Evolutionary conservation across 805 yeast genomes (phyloP).

Genomic region (Wickerhamiella siamensis): DNA sequence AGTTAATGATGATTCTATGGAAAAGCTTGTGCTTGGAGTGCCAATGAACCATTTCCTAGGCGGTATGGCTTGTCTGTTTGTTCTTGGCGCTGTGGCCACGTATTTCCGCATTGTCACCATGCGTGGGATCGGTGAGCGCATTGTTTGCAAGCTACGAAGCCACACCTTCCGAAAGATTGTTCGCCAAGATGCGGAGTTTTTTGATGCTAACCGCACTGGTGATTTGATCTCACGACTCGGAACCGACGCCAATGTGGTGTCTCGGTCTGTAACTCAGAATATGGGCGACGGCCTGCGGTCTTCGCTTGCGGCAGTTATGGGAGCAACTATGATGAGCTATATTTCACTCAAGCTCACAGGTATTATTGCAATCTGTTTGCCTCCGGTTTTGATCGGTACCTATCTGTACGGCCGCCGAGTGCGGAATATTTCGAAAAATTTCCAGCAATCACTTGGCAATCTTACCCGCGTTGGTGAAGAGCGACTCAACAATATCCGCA

Average conservation of each 20-base stretch:
- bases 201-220: slow-evolving; percentile 82
- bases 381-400: slow-evolving; percentile 71
- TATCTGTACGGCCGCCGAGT: slow-evolving; percentile 69
- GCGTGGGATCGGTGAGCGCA: slow-evolving; percentile 69
- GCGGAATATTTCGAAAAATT: slow-evolving; percentile 53
- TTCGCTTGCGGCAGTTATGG: slow-evolving; percentile 66
- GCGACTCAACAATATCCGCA: slow-evolving; percentile 67
- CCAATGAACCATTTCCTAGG: slow-evolving; percentile 49
- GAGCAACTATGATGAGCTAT: slow-evolving; percentile 80
- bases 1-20: slow-evolving; percentile 30
- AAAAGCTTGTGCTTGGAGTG: slow-evolving; percentile 39
- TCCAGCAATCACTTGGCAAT: slow-evolving; percentile 74
- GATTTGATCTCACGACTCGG: slow-evolving; percentile 80
- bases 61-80: slow-evolving; percentile 46
- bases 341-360: slow-evolving; percentile 74
- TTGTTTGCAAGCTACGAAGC: slow-evolving; percentile 73
- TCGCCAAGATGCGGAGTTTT: slow-evolving; percentile 76
- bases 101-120: slow-evolving; percentile 65
- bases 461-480: slow-evolving; percentile 87
- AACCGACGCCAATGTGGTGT: slow-evolving; percentile 77
- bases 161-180: slow-evolving; percentile 62
- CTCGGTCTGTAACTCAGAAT: slow-evolving; percentile 76
- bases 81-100: slow-evolving; percentile 64
- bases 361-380: slow-evolving; percentile 65
- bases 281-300: slow-evolving; percentile 87